A percentile compares a stretch with the other conserved stretches of the same genome.
These are phyloP conservation scores for Cercospora janseana DNA, from an alignment of 2,329 filamentous ascomycete genomes.

Conservation along the genomic window DNA sequence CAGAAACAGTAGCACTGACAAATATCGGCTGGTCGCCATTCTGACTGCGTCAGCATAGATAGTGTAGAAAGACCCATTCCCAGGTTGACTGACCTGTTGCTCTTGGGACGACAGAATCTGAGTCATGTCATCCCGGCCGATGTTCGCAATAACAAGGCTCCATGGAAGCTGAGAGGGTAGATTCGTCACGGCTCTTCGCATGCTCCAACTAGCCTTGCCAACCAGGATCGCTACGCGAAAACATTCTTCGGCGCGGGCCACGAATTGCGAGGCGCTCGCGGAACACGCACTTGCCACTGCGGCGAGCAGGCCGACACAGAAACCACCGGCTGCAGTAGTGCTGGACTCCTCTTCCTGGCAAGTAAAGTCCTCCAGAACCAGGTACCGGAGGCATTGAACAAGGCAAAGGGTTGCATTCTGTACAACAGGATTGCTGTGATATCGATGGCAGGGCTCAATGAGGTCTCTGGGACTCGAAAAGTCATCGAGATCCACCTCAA, in stretches of 20 bases:
- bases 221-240: slow-evolving; percentile 13
- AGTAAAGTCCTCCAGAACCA: slow-evolving; percentile 2
- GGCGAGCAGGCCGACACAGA: slow-evolving; percentile 14
- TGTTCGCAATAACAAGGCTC: slow-evolving; percentile 8
- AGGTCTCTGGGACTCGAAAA: slow-evolving; percentile 7
- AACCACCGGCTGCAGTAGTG: slow-evolving; percentile 4
- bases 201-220: slow-evolving; percentile 6
- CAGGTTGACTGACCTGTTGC: background rate
- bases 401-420: slow-evolving; percentile 14
- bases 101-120: background rate
- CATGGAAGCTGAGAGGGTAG: slow-evolving; percentile 9
- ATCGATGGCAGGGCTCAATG: slow-evolving; percentile 1
- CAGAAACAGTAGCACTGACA: slow-evolving; percentile 9
- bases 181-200: background rate
- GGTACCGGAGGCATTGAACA: slow-evolving; percentile 8
- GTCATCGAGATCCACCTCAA: background rate
- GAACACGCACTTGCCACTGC: slow-evolving; percentile 13
- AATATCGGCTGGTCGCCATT: background rate
- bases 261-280: background rate
- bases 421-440: slow-evolving; percentile 10
- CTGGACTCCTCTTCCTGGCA: background rate
- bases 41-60: background rate
- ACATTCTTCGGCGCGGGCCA: slow-evolving; percentile 9
- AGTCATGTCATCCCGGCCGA: slow-evolving; percentile 6
- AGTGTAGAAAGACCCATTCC: background rate